Evolutionary conservation across 441 rosid species (phyloP).

Genomic region (Manihot esculenta): DNA sequence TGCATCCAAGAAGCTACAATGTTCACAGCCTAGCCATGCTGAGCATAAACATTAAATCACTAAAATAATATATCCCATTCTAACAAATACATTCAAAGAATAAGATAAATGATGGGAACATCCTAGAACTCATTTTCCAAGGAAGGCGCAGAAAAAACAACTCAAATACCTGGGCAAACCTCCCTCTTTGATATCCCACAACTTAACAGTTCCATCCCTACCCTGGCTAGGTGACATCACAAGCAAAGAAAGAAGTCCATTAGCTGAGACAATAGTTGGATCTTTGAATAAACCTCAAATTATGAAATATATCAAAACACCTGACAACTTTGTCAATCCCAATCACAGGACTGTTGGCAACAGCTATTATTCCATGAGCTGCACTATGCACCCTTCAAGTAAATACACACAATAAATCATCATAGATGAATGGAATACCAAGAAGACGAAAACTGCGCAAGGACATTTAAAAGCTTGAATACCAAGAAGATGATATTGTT

Average conservation of each 20-base stretch:
- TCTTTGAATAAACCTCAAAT: background rate
- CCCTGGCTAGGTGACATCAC: conserved; percentile 63
- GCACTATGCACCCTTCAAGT: conserved; percentile 74
- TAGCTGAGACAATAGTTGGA: background rate
- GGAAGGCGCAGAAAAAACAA: conserved; percentile 3
- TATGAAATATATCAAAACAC: conserved; percentile 29
- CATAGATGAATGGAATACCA: too few species aligned
- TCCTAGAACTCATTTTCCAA: background rate
- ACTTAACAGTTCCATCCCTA: conserved; percentile 88
- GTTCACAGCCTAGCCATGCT: too few species aligned
- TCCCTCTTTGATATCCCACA: conserved; percentile 80
- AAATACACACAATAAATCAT: conserved; percentile 1
- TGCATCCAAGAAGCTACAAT: too few species aligned
- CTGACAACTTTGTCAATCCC: conserved; percentile 72
- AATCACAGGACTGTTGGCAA: conserved; percentile 52
- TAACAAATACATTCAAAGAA: too few species aligned
- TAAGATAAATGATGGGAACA: too few species aligned
- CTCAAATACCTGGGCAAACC: conserved; percentile 69
- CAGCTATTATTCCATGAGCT: conserved; percentile 74
- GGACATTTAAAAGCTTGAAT: conserved; percentile 6
- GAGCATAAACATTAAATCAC: background rate
- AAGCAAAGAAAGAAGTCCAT: background rate
- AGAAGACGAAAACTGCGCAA: background rate
- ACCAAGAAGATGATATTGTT: conserved; percentile 71
- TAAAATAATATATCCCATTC: too few species aligned